These are phyloP conservation scores for Monosporozyma yasuniensis DNA, from an alignment of 805 yeast genomes.

Conservation along the genomic window DNA sequence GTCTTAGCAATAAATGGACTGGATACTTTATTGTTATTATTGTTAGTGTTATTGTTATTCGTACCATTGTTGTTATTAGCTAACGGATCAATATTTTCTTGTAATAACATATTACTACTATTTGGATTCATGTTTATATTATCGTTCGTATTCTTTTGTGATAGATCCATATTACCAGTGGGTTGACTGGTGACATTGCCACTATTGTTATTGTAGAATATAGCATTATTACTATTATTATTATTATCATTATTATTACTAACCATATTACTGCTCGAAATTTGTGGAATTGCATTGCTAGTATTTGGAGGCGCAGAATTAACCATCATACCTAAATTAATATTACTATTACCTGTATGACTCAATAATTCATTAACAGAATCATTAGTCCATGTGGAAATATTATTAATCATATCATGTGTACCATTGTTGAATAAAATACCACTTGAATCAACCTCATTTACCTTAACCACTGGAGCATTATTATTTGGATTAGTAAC, in stretches of 20 bases:
- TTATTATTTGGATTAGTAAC: not conserved
- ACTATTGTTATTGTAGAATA: not conserved
- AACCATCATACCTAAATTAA: not conserved
- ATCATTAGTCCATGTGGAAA: conserved; percentile 47
- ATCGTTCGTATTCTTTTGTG: conserved; percentile 2
- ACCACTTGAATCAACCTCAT: conserved; percentile 9
- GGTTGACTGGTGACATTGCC: not conserved
- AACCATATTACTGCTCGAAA: not conserved
- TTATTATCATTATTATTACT: not conserved
- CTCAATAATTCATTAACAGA: conserved; percentile 16
- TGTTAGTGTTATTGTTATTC: not conserved
- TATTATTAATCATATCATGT: conserved; percentile 51
- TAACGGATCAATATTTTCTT: not conserved
- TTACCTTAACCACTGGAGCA: not conserved
- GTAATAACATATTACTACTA: not conserved
- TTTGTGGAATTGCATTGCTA: not conserved
- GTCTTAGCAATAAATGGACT: not conserved
- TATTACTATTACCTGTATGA: not conserved
- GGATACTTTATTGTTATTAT: not conserved
- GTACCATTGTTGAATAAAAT: conserved; percentile 34
- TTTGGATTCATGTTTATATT: conserved; percentile 2
- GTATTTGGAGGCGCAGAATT: not conserved
- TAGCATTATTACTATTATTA: not conserved
- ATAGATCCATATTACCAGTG: not conserved
- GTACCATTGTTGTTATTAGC: not conserved